These are phyloP conservation scores for Thuidium tamariscinum DNA, from an alignment of 225 moss, liverwort and hornwort genomes.

Conservation along the genomic window DNA sequence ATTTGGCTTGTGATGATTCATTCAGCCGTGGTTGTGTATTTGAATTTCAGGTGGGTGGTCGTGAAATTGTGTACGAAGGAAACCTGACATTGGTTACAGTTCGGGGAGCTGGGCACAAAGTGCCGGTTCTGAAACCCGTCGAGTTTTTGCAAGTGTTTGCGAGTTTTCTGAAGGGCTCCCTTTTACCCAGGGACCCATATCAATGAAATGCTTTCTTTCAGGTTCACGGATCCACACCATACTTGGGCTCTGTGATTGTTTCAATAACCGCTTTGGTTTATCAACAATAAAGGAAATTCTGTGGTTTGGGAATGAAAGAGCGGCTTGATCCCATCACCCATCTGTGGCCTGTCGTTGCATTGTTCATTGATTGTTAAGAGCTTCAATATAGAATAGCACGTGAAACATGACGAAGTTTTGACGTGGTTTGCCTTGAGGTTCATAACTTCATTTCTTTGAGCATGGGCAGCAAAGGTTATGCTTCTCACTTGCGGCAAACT, in stretches of 20 bases:
- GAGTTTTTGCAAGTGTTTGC: constrained; percentile 19
- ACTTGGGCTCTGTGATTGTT: background rate
- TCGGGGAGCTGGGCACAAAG: constrained; percentile 60
- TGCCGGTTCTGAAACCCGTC: constrained; percentile 16
- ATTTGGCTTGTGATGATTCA: background rate
- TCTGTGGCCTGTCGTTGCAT: background rate
- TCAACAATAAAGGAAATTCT: background rate
- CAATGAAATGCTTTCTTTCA: background rate
- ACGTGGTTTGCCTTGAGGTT: too few species aligned
- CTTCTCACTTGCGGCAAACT: rapidly evolving
- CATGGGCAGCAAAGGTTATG: background rate
- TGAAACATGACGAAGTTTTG: background rate
- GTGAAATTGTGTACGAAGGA: constrained; percentile 41
- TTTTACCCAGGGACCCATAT: background rate
- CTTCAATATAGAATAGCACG: too few species aligned
- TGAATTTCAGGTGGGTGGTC: constrained; percentile 45
- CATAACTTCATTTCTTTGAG: too few species aligned
- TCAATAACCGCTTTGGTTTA: background rate
- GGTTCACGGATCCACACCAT: background rate
- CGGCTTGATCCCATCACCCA: background rate
- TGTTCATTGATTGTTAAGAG: background rate
- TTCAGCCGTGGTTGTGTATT: background rate
- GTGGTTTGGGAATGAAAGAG: background rate
- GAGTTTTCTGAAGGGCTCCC: background rate
- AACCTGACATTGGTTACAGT: constrained; percentile 56